These are phyloP conservation scores for Tolypocladium tropicale DNA, from an alignment of 2,329 filamentous ascomycete species.

Conservation along the genomic window DNA sequence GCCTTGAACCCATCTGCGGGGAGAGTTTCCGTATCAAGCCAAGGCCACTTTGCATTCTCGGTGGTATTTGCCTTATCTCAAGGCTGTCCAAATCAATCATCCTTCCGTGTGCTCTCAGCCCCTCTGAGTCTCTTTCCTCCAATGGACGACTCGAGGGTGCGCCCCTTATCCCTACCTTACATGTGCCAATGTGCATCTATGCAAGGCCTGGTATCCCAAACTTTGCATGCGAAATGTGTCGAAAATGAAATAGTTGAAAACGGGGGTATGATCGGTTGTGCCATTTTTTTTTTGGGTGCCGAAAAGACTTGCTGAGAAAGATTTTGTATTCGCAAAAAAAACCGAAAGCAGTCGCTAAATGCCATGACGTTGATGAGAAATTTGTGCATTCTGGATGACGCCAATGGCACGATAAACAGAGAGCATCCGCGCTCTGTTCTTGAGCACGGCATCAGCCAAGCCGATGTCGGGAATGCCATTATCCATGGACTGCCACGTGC, in stretches of 20 bases:
- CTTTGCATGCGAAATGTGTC: constrained; percentile 14
- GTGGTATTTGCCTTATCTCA: constrained; percentile 13
- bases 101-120: constrained; percentile 8
- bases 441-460: background rate
- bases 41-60: constrained; percentile 21
- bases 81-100: constrained; percentile 15
- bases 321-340: constrained; percentile 17
- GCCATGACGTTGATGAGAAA: constrained; percentile 27
- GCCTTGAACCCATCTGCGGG: background rate
- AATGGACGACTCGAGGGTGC: constrained; percentile 9
- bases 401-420: background rate
- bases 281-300: constrained; percentile 29
- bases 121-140: constrained; percentile 5
- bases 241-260: constrained; percentile 11
- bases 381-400: background rate
- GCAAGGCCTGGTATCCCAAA: constrained; percentile 6
- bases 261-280: constrained; percentile 26
- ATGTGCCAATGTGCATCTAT: constrained; percentile 6
- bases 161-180: constrained; percentile 6
- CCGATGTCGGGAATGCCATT: constrained; percentile 1
- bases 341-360: constrained; percentile 36
- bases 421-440: background rate
- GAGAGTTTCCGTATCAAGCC: background rate
- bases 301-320: constrained; percentile 22
- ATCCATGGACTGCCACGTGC: constrained; percentile 1